Conservation (phyloP, 2,329 filamentous ascomycete genomes). For the Monilinia laxa region DNA sequence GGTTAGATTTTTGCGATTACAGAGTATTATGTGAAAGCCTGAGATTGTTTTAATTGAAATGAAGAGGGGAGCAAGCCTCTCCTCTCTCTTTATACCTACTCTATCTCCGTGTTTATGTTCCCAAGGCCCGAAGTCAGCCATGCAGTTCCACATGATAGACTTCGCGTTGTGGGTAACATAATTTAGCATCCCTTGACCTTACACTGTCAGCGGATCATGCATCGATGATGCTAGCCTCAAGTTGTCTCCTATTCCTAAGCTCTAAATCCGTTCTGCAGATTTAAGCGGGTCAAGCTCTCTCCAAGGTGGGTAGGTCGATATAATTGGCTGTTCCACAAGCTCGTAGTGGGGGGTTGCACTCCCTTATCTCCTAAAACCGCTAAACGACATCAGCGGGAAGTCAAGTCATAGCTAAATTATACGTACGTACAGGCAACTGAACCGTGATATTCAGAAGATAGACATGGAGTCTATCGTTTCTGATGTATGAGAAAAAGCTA, state of each 20-base stretch:
- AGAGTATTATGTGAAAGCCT: not conserved
- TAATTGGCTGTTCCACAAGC: not conserved
- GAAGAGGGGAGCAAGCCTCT: no score
- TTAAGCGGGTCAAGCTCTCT: not conserved
- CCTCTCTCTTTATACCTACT: slow-evolving; percentile 5
- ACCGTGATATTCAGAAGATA: not conserved
- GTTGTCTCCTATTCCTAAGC: not conserved
- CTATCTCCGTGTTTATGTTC: not conserved
- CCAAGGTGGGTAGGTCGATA: not conserved
- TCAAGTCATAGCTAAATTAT: no score
- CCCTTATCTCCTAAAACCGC: slow-evolving; percentile 1
- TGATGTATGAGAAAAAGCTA: no score
- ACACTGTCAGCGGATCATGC: not conserved
- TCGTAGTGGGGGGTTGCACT: not conserved
- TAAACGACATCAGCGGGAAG: not conserved
- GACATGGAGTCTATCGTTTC: not conserved
- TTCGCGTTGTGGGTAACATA: not conserved
- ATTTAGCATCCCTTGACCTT: not conserved
- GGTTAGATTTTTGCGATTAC: not conserved
- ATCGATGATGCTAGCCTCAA: not conserved
- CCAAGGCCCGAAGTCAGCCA: not conserved
- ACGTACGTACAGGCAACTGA: not conserved
- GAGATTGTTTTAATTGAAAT: not conserved
- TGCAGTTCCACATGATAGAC: not conserved
- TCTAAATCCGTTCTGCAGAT: not conserved